These are phyloP conservation scores for Carex parvula DNA, from an alignment of 176 grass and related monocot genomes.

Conservation along the genomic window DNA sequence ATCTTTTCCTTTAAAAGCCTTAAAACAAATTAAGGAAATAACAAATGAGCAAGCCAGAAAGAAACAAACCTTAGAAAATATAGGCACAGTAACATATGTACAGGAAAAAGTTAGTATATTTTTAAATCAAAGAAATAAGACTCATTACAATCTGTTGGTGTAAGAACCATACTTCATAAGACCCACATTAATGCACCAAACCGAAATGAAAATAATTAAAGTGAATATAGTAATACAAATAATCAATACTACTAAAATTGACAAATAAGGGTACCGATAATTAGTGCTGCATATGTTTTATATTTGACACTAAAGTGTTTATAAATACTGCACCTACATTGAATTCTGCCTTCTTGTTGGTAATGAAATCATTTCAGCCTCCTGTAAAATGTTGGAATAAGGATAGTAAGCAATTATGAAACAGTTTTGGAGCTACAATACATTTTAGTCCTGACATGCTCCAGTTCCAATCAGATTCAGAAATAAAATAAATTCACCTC, in stretches of 20 bases:
- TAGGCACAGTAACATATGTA: constrained; percentile 17
- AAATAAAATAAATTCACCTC: constrained; percentile 29
- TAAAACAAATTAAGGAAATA: constrained; percentile 21
- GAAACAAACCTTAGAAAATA: constrained; percentile 29
- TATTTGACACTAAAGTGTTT: neutral
- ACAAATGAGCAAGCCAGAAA: constrained; percentile 11
- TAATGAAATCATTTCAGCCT: constrained; percentile 6
- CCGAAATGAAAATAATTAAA: neutral
- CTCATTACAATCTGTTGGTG: neutral
- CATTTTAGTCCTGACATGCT: neutral
- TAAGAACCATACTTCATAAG: neutral
- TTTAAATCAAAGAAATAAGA: neutral
- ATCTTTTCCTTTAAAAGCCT: constrained; percentile 59
- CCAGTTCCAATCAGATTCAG: neutral
- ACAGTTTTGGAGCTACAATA: neutral
- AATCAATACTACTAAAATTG: neutral
- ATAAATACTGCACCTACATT: constrained; percentile 18
- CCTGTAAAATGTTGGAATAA: neutral
- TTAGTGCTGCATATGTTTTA: neutral
- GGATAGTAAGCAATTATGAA: neutral
- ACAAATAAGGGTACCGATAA: neutral
- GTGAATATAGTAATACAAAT: neutral
- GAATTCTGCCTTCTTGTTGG: neutral
- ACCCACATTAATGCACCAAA: neutral
- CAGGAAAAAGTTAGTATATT: neutral